Evolutionary conservation across 2,329 filamentous ascomycete species (phyloP).

Genomic region (Diaporthe citrichinensis): DNA sequence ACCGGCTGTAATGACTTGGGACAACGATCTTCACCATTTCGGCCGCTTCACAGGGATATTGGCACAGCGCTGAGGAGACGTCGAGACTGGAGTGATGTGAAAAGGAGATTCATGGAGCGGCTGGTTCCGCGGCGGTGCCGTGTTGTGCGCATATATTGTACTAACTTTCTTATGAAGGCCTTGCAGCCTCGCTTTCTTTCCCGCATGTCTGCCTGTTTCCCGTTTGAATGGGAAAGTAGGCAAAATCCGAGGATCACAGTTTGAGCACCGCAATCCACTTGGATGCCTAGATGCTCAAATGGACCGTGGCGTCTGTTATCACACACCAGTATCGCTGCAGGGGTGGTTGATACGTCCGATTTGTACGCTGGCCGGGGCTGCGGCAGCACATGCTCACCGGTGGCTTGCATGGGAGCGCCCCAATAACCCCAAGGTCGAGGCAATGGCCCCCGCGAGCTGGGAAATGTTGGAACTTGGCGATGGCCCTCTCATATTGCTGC

Average conservation of each 20-base stretch:
- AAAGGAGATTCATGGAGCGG: not conserved
- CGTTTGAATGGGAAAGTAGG: not conserved
- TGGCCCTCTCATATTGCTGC: not conserved
- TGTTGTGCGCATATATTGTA: not conserved
- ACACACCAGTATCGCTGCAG: not conserved
- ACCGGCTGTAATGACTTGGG: constrained; percentile 33
- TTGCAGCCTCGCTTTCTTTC: not conserved
- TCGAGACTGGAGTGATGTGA: no score
- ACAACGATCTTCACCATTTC: constrained; percentile 37
- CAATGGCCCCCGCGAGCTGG: not conserved
- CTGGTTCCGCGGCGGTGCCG: not conserved
- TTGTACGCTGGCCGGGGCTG: not conserved
- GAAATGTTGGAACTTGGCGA: not conserved
- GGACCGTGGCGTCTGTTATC: not conserved
- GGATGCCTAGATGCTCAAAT: not conserved
- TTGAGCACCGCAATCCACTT: not conserved
- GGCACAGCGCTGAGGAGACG: not conserved
- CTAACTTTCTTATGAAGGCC: not conserved
- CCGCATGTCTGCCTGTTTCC: not conserved
- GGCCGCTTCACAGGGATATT: not conserved
- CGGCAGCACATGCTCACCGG: not conserved
- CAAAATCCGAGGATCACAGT: not conserved
- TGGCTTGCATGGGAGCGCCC: constrained; percentile 9
- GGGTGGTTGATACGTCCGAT: not conserved
- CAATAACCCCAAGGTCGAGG: not conserved